phyloP scores from a whole-genome alignment of 306 rosid species.

The Mucuna pruriens region DNA sequence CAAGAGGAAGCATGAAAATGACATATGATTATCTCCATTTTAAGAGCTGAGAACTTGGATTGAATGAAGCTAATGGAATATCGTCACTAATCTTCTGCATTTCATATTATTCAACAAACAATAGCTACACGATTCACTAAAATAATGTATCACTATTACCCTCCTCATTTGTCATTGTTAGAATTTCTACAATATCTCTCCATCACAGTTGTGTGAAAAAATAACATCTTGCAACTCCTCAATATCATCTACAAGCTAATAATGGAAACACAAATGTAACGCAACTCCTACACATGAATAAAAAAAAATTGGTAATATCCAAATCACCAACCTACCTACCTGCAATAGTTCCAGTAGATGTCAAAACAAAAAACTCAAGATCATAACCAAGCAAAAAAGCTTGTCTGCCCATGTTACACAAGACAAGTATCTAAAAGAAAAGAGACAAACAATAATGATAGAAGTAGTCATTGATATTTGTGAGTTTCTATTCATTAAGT shows the following conservation, averaged over 20 bases:
- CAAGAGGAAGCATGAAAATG: background rate
- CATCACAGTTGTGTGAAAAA: conserved; percentile 43
- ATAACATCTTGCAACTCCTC: conserved; percentile 68
- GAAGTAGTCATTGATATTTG: background rate
- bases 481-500: background rate
- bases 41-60: background rate
- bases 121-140: background rate
- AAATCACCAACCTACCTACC: conserved; percentile 53
- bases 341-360: conserved; percentile 72
- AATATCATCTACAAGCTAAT: conserved; percentile 68
- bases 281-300: background rate
- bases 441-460: conserved; percentile 19
- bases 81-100: background rate
- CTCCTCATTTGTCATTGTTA: conserved; percentile 18
- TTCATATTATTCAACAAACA: background rate
- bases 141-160: conserved; percentile 15
- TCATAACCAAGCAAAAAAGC: conserved; percentile 80
- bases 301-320: background rate
- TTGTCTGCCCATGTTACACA: conserved; percentile 91
- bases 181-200: conserved; percentile 30
- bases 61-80: background rate
- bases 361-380: conserved; percentile 73
- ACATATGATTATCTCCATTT: background rate
- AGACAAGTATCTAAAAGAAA: conserved; percentile 60
- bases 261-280: conserved; percentile 26